Evolutionary conservation across 352 stramenopile species (phyloP), one percentile per base, ranked within the genome.

Genomic region (Globisporangium orthogonon): DNA sequence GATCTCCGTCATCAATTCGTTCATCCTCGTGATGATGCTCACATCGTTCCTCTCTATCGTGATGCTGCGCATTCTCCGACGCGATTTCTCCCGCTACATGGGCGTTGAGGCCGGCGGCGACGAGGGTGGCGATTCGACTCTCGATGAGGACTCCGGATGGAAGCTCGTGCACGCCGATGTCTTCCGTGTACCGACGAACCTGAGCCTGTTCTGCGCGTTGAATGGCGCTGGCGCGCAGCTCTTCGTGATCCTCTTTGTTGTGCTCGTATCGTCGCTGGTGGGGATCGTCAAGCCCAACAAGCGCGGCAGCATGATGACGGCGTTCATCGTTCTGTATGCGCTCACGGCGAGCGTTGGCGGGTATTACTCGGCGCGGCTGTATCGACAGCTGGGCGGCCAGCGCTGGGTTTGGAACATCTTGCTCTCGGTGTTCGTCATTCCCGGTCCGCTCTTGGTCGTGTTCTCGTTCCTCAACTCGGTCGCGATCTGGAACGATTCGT

Each of bases 161-260:
- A 99, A 99, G 74, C 86, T 99, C n/a, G 94, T 99, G 35, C 97
- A 99, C 70, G 97, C 97, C 10, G 97, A 99, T 66, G 97, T 99
- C 4, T 99, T 99, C 77, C 95, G 98, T 47, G 94, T 97, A 66
- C 96, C 96, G n/a, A 66, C 83, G 18, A 72, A 95, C 41, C 67
- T 95, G 47, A 95, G 75, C 39, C 52, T 98, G 7, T 98, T 99
- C 62, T 92, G 86, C 52, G 90, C 94, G 0, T 71, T 98, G 17
- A 89, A 86, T 41, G 96, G 96, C 58, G 87, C 94, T 23, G 96
- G 96, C 30, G 93, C 92, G 0, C 96, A 99, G 66, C 74, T 99
- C 17, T 94, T 98, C 45, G 76, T 94, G n/a, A 94, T 96, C 60
- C 85, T 95, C 14, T 79, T 97, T 31, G 81, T 88, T 18, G 82